phyloP scores from a whole-genome alignment of 805 yeast genomes.

The Yarrowia sp. region DNA sequence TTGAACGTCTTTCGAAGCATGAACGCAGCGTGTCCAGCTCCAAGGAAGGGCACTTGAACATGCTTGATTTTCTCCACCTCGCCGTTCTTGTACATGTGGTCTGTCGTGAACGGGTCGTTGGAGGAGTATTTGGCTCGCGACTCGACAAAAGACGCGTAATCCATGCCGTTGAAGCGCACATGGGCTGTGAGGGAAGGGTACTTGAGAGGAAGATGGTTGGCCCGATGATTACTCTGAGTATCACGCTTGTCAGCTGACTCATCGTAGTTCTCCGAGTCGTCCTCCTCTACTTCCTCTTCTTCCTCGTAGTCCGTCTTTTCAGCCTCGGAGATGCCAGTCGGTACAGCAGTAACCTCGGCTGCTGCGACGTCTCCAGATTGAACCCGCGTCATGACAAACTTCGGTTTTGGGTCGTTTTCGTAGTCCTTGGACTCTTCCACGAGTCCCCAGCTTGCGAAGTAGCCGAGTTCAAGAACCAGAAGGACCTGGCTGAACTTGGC shows the following conservation, averaged over 20 bases:
- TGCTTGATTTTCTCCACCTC: slow-evolving; percentile 2
- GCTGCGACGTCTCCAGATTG: not conserved
- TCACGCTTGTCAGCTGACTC: not conserved
- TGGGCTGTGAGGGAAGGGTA: not conserved
- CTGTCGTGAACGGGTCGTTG: not conserved
- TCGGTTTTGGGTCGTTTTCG: not conserved
- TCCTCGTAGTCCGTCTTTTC: not conserved
- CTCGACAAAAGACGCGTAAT: not conserved
- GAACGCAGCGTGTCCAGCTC: slow-evolving; percentile 1
- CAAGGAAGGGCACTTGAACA: not conserved
- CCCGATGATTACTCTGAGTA: too few relatives aligned
- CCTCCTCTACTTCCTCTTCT: not conserved
- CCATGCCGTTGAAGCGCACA: slow-evolving; percentile 1
- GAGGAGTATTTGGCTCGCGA: not conserved
- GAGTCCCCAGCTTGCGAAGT: slow-evolving; percentile 8
- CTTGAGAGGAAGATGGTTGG: not conserved
- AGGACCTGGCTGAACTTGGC: not conserved
- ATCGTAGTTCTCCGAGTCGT: not conserved
- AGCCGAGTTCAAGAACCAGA: slow-evolving; percentile 2
- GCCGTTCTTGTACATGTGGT: slow-evolving; percentile 1
- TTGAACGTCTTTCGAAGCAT: slow-evolving; percentile 1
- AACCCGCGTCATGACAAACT: not conserved
- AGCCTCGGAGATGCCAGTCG: too few relatives aligned
- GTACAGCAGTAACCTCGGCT: not conserved
- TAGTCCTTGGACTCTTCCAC: not conserved